Conservation (phyloP, 2,329 filamentous ascomycete species). For the Epichloe hybrida region DNA sequence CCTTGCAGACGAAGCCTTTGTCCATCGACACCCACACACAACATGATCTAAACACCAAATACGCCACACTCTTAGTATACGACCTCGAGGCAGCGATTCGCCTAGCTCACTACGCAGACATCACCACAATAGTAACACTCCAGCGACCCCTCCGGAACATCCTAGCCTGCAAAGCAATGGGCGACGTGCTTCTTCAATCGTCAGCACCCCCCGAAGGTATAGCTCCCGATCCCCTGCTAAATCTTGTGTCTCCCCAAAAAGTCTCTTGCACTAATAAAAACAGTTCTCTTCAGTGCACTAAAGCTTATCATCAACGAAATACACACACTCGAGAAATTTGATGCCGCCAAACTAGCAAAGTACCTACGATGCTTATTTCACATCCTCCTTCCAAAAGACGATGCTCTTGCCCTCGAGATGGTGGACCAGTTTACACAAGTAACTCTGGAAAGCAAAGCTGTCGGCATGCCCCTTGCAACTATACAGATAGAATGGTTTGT, state of each 20-base stretch:
- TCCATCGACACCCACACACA: slow-evolving; percentile 28
- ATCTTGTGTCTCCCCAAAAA: neutral
- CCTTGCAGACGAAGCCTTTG: neutral
- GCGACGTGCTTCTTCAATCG: slow-evolving; percentile 47
- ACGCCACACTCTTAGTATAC: slow-evolving; percentile 55
- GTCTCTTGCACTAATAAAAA: neutral
- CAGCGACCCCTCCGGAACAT: slow-evolving; percentile 30
- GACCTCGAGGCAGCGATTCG: slow-evolving; percentile 65
- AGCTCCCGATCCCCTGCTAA: neutral
- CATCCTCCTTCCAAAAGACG: slow-evolving; percentile 44
- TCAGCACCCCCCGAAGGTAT: slow-evolving; percentile 36
- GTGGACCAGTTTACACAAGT: slow-evolving; percentile 48
- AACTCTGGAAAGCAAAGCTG: slow-evolving; percentile 33
- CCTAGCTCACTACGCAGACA: slow-evolving; percentile 53
- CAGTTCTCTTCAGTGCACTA: slow-evolving; percentile 40
- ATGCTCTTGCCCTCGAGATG: slow-evolving; percentile 42
- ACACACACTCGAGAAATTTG: slow-evolving; percentile 41
- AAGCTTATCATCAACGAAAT: slow-evolving; percentile 59
- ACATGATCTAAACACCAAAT: slow-evolving; percentile 45
- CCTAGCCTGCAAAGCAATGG: slow-evolving; percentile 46
- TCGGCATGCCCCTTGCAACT: slow-evolving; percentile 40
- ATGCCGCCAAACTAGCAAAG: slow-evolving; percentile 49
- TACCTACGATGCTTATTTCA: slow-evolving; percentile 72
- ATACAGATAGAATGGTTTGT: slow-evolving; percentile 68
- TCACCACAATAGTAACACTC: slow-evolving; percentile 45